phyloP scores from a whole-genome alignment of 2,329 filamentous ascomycete species.

The Penicillium sp. region DNA sequence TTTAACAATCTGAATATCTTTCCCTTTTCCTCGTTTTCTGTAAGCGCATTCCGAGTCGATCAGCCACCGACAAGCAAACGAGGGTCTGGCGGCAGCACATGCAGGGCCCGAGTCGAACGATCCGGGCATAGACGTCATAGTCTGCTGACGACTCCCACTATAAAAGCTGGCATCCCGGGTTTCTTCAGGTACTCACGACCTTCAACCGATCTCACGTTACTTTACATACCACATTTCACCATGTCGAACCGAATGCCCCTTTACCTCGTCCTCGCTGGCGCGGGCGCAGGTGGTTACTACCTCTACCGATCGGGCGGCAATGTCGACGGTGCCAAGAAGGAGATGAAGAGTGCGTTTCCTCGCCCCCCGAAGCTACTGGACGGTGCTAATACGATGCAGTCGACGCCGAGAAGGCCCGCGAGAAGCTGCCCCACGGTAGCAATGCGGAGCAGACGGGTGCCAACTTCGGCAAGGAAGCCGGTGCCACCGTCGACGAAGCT shows the following conservation, averaged over 20 bases:
- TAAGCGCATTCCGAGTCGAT: neutral
- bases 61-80: neutral
- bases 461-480: slow-evolving; percentile 60
- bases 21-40: neutral
- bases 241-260: slow-evolving; percentile 38
- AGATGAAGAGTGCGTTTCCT: slow-evolving; percentile 69
- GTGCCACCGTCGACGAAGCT: slow-evolving; percentile 65
- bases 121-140: slow-evolving; percentile 20
- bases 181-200: neutral
- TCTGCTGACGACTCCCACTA: slow-evolving; percentile 12
- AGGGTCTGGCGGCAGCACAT: neutral
- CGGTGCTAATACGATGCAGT: slow-evolving; percentile 49
- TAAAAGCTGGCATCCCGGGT: slow-evolving; percentile 5
- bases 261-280: slow-evolving; percentile 57
- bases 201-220: neutral
- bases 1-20: neutral
- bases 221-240: slow-evolving; percentile 9
- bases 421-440: slow-evolving; percentile 63
- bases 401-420: slow-evolving; percentile 69
- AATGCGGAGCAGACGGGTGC: slow-evolving; percentile 65
- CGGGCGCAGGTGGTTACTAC: slow-evolving; percentile 78
- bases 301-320: slow-evolving; percentile 82
- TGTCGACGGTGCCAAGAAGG: slow-evolving; percentile 78
- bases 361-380: neutral
- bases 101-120: neutral